Conservation (phyloP, 345 rosid species). For the Acer yangbiense region DNA sequence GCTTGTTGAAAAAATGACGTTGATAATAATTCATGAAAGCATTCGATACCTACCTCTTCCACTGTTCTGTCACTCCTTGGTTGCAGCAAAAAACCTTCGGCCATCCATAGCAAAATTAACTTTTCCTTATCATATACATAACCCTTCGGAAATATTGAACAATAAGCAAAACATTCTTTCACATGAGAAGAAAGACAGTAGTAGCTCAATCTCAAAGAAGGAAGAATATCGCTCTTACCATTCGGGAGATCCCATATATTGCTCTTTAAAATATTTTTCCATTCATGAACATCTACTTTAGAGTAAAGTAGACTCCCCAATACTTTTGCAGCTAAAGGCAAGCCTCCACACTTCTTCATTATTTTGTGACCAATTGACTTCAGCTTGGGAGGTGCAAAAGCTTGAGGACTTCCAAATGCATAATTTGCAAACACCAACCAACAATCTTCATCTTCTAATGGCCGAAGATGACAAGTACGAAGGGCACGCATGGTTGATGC, state of each 20-base stretch:
- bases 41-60: slow-evolving; percentile 39
- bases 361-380: slow-evolving; percentile 36
- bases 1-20: slow-evolving; percentile 31
- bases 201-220: slow-evolving; percentile 35
- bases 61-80: slow-evolving; percentile 23
- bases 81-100: slow-evolving; percentile 36
- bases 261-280: slow-evolving; percentile 40
- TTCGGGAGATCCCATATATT: slow-evolving; percentile 37
- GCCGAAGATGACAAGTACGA: no score
- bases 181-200: slow-evolving; percentile 33
- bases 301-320: slow-evolving; percentile 41
- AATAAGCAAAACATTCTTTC: slow-evolving; percentile 40
- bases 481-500: no score
- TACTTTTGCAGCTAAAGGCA: slow-evolving; percentile 43
- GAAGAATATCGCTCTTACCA: slow-evolving; percentile 32
- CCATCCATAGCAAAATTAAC: slow-evolving; percentile 41
- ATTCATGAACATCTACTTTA: slow-evolving; percentile 31
- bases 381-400: neutral
- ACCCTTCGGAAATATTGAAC: slow-evolving; percentile 40
- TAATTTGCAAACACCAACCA: no score
- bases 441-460: no score
- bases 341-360: slow-evolving; percentile 40
- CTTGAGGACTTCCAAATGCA: no score
- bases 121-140: slow-evolving; percentile 31
- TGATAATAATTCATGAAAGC: slow-evolving; percentile 31